A percentile compares a stretch with the other conserved stretches of the same genome.
These are phyloP conservation scores for Tilletia caries DNA, from an alignment of 1,284 basidiomycete species.

Conservation along the genomic window DNA sequence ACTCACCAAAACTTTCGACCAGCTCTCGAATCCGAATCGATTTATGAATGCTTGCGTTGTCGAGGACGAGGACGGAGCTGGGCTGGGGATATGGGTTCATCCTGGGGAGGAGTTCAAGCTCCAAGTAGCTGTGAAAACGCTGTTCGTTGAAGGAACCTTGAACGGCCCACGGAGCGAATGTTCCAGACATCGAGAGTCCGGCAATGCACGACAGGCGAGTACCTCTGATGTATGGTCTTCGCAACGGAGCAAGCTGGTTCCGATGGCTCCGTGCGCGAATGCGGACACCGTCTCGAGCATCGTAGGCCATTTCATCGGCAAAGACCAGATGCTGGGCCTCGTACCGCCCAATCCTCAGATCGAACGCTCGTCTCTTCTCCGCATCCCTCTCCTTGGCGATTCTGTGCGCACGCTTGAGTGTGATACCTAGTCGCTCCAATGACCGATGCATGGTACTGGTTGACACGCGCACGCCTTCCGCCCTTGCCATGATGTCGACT, in stretches of 20 bases:
- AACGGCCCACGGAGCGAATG: neutral
- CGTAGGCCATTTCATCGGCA: neutral
- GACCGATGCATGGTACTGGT: too few relatives aligned
- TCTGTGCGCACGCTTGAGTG: too few relatives aligned
- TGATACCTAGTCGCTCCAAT: too few relatives aligned
- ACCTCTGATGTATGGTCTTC: neutral
- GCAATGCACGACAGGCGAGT: neutral
- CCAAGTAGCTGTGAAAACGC: neutral
- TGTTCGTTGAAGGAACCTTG: neutral
- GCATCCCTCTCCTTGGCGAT: slow-evolving; percentile 1
- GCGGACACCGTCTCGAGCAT: neutral
- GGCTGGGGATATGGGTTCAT: neutral
- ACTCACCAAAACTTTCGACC: neutral
- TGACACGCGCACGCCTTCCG: too few relatives aligned
- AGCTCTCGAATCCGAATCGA: neutral
- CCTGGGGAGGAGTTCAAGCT: neutral
- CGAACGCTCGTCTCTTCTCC: neutral
- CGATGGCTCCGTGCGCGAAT: neutral
- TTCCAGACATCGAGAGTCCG: neutral
- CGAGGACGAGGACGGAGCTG: slow-evolving; percentile 1
- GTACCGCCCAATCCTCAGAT: neutral
- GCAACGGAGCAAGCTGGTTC: neutral
- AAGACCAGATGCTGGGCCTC: neutral
- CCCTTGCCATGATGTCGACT: too few relatives aligned
- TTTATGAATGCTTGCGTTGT: neutral